Evolutionary conservation across 2,329 filamentous ascomycete genomes (phyloP), one percentile per base, ranked within the genome.

Genomic region (Beauveria caledonica): DNA sequence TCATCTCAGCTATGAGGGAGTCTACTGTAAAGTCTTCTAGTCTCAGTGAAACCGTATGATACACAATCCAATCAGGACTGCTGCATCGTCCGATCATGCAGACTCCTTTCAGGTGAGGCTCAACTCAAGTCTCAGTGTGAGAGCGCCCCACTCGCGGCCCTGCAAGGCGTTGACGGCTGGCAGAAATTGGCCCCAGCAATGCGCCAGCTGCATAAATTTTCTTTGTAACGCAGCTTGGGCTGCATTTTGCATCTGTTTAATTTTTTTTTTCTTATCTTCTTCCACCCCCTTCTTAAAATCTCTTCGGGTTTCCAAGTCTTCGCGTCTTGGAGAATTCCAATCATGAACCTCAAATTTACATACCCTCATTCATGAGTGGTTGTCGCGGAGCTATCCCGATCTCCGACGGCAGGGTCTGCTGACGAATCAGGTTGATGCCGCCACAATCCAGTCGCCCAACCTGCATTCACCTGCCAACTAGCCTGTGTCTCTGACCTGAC

Each of bases 301-400:
- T 23, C 3, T 19, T 59, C 49, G 48, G 57, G 21, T n/a, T 23
- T 45, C 19, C 48, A 25, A 52, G 15, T 10, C 21, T 39, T 46
- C n/a, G 21, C 13, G 15, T 42, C 13, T 25, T 46, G 25, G 49
- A 15, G 5, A 19, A 25, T 53, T 17, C 29, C 49, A 53, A 52
- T 6, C 40, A 59, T 59, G 57, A 59, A 23, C 39, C n/a, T 19
- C 25, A 19, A 36, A 15, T 15, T 46, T 45, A 5, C 3, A n/a
- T n/a, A 19, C n/a, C 36, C 56, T 36, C 21, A 39, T 52, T 46
- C 49, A 53, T 59, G 57, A 53, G 48, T 51, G 46, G 36, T 46
- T 53, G 49, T 59, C 57, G 57, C 59, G 59, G 59, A 56, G 59
- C 51, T 60, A 60, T 51, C 59, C 58, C 59, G 59, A 56, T 60